Evolutionary conservation across 106 monocot species (phyloP), one percentile per base, ranked within the genome.

Genomic region (Apostasia ramifera): DNA sequence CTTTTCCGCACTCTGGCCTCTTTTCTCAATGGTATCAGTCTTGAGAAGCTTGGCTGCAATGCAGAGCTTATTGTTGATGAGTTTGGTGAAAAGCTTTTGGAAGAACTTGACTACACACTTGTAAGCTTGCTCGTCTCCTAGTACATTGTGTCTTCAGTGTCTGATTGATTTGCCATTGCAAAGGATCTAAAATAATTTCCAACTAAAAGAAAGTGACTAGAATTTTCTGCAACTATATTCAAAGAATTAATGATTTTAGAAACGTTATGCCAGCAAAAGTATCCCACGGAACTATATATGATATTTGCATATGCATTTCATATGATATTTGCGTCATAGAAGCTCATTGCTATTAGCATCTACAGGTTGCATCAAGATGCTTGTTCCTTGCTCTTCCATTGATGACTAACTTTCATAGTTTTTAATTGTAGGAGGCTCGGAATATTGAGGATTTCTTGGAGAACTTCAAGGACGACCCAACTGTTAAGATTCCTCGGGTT

Each of bases 1-100:
- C 87, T 98, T 15, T 98, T 98, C 63, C 84, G 97, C 6, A 98
- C 93, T 44, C 76, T 98, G 44, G 97, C 97, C 67, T 98, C 97
- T n/a, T 98, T 98, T 76, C 66, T 98, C 49, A 98, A 93, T 74
- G 93, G 97, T 46, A 87, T 98, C 66, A 98, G 97, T 70, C 77
- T 98, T 71, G 93, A 88, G 73, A 98, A 93, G 77, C 77, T 98
- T 58, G 97, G 97, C 4, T 93, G 97, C 89, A 93, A 98, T 83
- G 93, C 97, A 43, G 97, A 98, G 76, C 89, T 98, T 81, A 93
- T 98, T 72, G 97, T 98, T 55, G 97, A 98, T 74, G 97, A 98
- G 79, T 98, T 98, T 75, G 97, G 97, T 52, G 97, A 98, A 77
- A 98, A 98, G 62, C 85, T 98, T 69, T 67, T 98, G 73, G 97